Percentiles rank a stretch among this genome's conserved stretches.
Conservation (phyloP, 306 rosid species). For the Gleditsia sinensis region DNA sequence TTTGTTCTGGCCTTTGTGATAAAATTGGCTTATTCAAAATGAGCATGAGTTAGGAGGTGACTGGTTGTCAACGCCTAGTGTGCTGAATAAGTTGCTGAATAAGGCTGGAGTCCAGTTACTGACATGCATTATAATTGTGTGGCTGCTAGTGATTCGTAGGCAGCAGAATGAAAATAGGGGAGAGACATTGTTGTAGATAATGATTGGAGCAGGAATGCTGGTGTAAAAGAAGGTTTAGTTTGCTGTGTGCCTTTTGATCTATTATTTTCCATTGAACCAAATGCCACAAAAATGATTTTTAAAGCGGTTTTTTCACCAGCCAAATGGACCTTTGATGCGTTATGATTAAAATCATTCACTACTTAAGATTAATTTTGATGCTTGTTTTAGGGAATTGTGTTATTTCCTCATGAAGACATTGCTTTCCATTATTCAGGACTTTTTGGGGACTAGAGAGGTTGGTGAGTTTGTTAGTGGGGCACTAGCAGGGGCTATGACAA, state of each 20-base stretch:
- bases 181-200: neutral
- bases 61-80: neutral
- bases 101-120: neutral
- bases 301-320: neutral
- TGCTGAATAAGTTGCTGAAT: neutral
- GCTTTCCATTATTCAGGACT: conserved; percentile 53
- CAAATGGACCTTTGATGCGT: neutral
- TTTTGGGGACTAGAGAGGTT: conserved; percentile 70
- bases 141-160: neutral
- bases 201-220: neutral
- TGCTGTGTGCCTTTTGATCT: neutral
- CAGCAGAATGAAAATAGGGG: neutral
- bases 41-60: conserved; percentile 3
- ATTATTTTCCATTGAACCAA: neutral
- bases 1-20: neutral
- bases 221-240: neutral
- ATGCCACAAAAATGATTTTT: neutral
- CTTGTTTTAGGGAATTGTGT: neutral
- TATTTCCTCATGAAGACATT: neutral
- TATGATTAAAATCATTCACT: neutral
- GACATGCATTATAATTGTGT: neutral
- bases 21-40: neutral
- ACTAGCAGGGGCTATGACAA: conserved; percentile 96
- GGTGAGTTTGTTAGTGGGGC: conserved; percentile 92
- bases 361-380: neutral